Percentiles rank a stretch among this genome's conserved stretches.
phyloP scores from a whole-genome alignment of 768 basidiomycete species.

The Candolleomyces aberdarensis region DNA sequence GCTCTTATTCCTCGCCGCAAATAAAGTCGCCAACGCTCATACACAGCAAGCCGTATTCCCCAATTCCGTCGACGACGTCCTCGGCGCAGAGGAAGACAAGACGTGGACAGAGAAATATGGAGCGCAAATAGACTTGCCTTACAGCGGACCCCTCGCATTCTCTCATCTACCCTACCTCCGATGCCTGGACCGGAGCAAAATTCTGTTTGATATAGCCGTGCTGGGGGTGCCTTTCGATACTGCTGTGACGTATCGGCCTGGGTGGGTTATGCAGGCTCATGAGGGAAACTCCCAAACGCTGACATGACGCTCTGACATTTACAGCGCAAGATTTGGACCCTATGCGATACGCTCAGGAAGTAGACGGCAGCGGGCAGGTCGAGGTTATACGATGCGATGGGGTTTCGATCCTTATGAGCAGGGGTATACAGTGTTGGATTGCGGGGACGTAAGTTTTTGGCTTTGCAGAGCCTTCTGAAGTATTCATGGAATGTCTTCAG shows the following conservation, averaged over 20 bases:
- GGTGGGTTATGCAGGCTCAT: constrained; percentile 29
- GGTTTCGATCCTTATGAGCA: constrained; percentile 58
- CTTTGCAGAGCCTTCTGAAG: constrained; percentile 6
- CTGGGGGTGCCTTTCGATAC: constrained; percentile 83
- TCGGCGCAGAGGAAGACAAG: not conserved
- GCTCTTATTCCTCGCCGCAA: no score
- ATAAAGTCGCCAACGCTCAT: no score
- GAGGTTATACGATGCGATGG: constrained; percentile 75
- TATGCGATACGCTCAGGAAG: constrained; percentile 81
- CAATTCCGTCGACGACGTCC: no score
- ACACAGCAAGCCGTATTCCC: no score
- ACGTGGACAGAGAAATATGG: constrained; percentile 77
- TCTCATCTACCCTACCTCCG: constrained; percentile 74
- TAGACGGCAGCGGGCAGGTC: constrained; percentile 53
- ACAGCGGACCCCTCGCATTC: constrained; percentile 81
- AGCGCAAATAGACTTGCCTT: constrained; percentile 66
- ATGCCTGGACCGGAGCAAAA: constrained; percentile 59
- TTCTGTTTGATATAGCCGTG: constrained; percentile 70
- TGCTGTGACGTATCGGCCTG: constrained; percentile 55
- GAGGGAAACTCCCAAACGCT: not conserved
- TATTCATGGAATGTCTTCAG: constrained; percentile 26
- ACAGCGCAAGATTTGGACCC: constrained; percentile 85
- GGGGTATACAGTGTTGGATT: constrained; percentile 67
- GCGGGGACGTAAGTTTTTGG: constrained; percentile 61
- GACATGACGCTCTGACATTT: not conserved